Percentiles rank a stretch among this genome's conserved stretches.
These are phyloP conservation scores for Coffea humblotiana DNA, from an alignment of 305 asterid genomes.

Conservation along the genomic window DNA sequence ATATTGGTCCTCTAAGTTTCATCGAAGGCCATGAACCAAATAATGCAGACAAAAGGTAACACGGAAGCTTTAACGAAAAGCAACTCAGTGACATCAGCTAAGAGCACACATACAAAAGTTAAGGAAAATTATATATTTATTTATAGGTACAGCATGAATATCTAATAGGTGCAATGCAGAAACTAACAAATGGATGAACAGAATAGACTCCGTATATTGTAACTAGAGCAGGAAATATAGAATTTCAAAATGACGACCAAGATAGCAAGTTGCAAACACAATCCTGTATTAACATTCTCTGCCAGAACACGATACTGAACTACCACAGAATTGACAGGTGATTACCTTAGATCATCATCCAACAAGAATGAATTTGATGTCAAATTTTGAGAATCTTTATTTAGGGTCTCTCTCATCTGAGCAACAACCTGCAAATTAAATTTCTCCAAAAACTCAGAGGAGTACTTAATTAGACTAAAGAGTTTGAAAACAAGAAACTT, in stretches of 20 bases:
- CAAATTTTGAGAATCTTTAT: conserved; percentile 77
- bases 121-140: neutral
- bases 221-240: neutral
- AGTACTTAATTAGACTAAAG: neutral
- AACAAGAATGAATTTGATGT: conserved; percentile 90
- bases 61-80: neutral
- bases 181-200: neutral
- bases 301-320: neutral
- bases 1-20: neutral
- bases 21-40: neutral
- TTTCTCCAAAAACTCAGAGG: neutral
- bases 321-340: neutral
- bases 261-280: neutral
- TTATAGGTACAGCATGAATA: neutral
- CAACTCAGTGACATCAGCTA: neutral
- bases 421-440: conserved; percentile 72
- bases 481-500: conserved; percentile 30
- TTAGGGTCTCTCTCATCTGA: conserved; percentile 90
- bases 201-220: too few species aligned
- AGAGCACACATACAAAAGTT: neutral
- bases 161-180: neutral
- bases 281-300: neutral
- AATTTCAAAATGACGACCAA: neutral
- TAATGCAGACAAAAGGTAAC: neutral
- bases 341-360: conserved; percentile 96